A percentile compares a stretch with the other conserved stretches of the same genome.
These are phyloP conservation scores for Anethum foeniculum DNA, from an alignment of 140 eudicot species.

Conservation along the genomic window DNA sequence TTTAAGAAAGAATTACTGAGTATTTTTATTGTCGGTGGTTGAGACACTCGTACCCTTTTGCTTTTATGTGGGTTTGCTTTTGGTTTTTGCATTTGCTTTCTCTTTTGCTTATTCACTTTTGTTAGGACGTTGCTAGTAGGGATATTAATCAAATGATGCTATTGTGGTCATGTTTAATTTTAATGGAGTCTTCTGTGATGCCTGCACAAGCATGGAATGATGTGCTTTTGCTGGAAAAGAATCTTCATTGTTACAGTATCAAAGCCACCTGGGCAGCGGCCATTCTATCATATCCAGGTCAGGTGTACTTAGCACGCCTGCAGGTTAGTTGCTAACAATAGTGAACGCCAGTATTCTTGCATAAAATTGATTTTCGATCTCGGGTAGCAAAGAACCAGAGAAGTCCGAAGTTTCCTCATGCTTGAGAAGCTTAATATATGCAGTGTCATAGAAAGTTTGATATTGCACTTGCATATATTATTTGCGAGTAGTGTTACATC, in stretches of 20 bases:
- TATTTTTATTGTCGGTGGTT: too few species aligned
- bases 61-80: too few species aligned
- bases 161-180: neutral
- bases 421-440: neutral
- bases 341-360: neutral
- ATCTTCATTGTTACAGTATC: neutral
- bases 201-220: constrained; percentile 1
- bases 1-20: too few species aligned
- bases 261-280: neutral
- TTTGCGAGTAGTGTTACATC: too few species aligned
- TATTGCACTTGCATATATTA: neutral
- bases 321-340: neutral
- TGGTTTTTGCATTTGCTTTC: too few species aligned
- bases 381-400: neutral
- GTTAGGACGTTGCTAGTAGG: too few species aligned
- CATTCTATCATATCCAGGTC: constrained; percentile 1
- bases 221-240: neutral
- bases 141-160: too few species aligned
- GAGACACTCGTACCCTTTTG: too few species aligned
- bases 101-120: too few species aligned
- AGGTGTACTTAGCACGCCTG: neutral
- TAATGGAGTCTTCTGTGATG: neutral
- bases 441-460: neutral
- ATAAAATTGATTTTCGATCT: neutral
- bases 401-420: neutral